Conservation (phyloP, 768 basidiomycete species). For the Piloderma croceum region DNA sequence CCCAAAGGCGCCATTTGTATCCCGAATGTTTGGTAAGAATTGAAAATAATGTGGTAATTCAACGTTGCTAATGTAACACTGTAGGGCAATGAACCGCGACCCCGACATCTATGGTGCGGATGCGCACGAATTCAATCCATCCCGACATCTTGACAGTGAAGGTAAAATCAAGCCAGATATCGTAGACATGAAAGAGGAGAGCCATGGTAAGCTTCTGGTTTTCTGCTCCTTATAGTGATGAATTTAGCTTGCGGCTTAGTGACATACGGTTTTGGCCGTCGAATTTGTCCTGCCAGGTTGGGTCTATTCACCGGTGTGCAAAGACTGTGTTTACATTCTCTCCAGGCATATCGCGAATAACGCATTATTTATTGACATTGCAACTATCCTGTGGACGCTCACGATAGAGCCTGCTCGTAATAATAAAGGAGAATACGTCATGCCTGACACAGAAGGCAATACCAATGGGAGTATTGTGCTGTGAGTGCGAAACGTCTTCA, state of each 20-base stretch:
- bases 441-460: constrained; percentile 7
- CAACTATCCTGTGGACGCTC: constrained; percentile 22
- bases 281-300: constrained; percentile 31
- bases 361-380: constrained; percentile 29
- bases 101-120: constrained; percentile 22
- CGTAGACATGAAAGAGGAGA: constrained; percentile 26
- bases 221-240: constrained; percentile 16
- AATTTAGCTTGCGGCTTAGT: constrained; percentile 26
- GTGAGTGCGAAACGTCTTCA: constrained; percentile 7
- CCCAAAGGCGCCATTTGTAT: constrained; percentile 6
- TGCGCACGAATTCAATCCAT: constrained; percentile 19
- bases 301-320: too few species aligned
- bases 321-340: too few species aligned
- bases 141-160: constrained; percentile 20
- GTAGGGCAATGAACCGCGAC: constrained; percentile 26
- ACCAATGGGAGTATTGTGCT: constrained; percentile 12
- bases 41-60: too few species aligned
- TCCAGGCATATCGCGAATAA: constrained; percentile 30
- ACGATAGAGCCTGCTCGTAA: constrained; percentile 12
- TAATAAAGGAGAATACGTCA: constrained; percentile 6
- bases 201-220: constrained; percentile 20
- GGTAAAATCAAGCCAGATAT: constrained; percentile 15
- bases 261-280: constrained; percentile 25
- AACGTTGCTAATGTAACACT: too few species aligned
- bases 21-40: too few species aligned